A percentile compares a stretch with the other conserved stretches of the same genome.
Conservation (phyloP, 257 asterid species). For the Solanum megistacrolobum region DNA sequence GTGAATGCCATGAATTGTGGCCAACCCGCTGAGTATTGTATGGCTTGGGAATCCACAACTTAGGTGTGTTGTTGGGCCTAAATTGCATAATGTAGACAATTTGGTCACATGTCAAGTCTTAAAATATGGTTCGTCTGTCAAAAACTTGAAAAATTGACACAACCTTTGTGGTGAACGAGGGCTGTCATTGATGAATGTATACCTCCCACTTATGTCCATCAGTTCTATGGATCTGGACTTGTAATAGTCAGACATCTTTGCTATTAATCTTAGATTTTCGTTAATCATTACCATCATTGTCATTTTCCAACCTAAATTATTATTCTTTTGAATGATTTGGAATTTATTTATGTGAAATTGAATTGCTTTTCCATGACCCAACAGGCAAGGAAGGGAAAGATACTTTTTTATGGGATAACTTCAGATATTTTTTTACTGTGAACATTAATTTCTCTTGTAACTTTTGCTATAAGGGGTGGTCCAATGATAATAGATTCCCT, state of each 20-base stretch:
- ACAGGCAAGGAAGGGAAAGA: background rate
- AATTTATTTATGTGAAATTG: background rate
- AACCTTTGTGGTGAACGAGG: constrained; percentile 7
- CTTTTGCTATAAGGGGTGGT: too few relatives aligned
- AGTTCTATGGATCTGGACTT: background rate
- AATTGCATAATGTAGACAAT: background rate
- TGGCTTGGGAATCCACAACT: background rate
- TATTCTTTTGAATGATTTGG: background rate
- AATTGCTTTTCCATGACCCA: background rate
- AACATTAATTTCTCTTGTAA: too few relatives aligned
- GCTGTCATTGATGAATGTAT: background rate
- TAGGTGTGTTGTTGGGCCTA: background rate
- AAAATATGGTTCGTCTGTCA: constrained; percentile 6
- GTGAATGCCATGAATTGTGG: constrained; percentile 7
- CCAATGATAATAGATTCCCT: background rate
- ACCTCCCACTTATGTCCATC: background rate
- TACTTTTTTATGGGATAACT: background rate
- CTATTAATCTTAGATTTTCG: background rate
- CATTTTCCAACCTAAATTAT: background rate
- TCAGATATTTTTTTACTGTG: background rate
- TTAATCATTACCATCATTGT: background rate
- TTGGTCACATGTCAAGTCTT: constrained; percentile 8
- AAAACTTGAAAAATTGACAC: background rate
- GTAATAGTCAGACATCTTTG: background rate
- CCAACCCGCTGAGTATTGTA: background rate